Evolutionary conservation across 345 rosid genomes (phyloP), one percentile per base, ranked within the genome.

Genomic region (Angophora floribunda): DNA sequence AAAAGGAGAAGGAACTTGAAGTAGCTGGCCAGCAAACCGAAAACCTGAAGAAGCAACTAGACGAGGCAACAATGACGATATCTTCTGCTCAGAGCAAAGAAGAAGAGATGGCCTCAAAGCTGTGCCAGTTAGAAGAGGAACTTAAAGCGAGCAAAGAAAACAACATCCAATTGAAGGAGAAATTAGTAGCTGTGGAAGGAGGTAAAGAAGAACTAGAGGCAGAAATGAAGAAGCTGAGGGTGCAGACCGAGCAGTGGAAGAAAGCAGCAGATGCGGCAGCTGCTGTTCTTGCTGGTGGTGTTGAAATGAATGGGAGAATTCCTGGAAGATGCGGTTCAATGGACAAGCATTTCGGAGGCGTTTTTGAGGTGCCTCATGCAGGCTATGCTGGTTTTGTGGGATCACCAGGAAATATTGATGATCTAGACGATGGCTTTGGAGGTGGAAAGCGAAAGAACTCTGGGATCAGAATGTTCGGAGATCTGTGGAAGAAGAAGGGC

Each of bases 181-280:
- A 94, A 90, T 92, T 96, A 44, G 93, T 94, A 90, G 88, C 92
- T 65, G 88, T 87, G 41, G 96, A 92, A 92, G 95, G 92, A 84
- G 96, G 90, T 15, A 96, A 96, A 80, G 92, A 91, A 44, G 93
- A 90, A 36, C 70, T 96, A 88, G 99, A 97, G 89, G 90, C 91
- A 1, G 99, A 96, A 93, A 96, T 96, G 97, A 96, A 92, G 94
- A 96, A 91, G 92, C 93, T 97, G 86, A 93, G 93, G 87, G 95
- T 95, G 67, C 99, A 97, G 91, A 96, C 99, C 41, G 99, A 96
- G 92, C 99, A 97, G 88, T 97, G 99, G 99, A 93, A 94, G 90
- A 97, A 97, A 90, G 99, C 98, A 1, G 99, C 99, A 0, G 99
- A 96, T 91, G 99, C 99, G 2, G 99, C 99, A 87, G 98, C 99